phyloP scores from a whole-genome alignment of 2,329 filamentous ascomycete genomes.

The Ophiostoma sp. region DNA sequence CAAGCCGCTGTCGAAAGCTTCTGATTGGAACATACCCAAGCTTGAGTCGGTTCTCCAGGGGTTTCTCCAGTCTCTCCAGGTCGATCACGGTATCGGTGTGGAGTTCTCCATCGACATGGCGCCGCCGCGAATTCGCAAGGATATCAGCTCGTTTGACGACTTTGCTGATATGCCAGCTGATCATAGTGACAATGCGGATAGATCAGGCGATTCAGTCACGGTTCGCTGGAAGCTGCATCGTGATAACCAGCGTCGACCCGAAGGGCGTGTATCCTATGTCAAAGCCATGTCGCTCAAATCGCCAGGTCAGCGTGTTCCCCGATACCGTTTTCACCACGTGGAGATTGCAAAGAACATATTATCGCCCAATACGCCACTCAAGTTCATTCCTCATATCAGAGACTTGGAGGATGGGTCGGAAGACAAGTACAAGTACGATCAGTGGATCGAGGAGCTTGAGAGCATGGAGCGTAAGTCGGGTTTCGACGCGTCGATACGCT shows the following conservation, averaged over 20 bases:
- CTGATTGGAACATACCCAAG: constrained; percentile 41
- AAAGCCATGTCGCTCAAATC: constrained; percentile 45
- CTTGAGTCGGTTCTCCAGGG: constrained; percentile 39
- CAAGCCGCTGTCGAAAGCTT: not conserved
- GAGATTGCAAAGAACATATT: constrained; percentile 56
- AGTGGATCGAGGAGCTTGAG: constrained; percentile 54
- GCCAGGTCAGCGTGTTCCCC: constrained; percentile 48
- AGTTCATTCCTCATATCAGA: constrained; percentile 54
- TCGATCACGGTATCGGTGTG: constrained; percentile 42
- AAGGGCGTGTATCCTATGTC: constrained; percentile 22
- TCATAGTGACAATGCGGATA: constrained; percentile 26
- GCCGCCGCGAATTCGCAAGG: constrained; percentile 15
- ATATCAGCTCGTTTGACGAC: constrained; percentile 35
- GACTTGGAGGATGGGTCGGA: constrained; percentile 48
- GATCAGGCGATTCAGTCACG: not conserved
- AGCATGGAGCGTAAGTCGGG: constrained; percentile 54
- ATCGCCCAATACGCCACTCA: constrained; percentile 55
- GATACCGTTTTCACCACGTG: constrained; percentile 55
- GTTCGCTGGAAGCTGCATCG: constrained; percentile 21
- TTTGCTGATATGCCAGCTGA: constrained; percentile 42
- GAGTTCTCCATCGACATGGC: constrained; percentile 41
- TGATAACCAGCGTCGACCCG: constrained; percentile 22
- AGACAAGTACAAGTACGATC: constrained; percentile 50
- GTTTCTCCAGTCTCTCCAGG: constrained; percentile 41
- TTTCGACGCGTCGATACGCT: constrained; percentile 49